Evolutionary conservation across 2,329 filamentous ascomycete species (phyloP).

Genomic region (Dothistroma pini): DNA sequence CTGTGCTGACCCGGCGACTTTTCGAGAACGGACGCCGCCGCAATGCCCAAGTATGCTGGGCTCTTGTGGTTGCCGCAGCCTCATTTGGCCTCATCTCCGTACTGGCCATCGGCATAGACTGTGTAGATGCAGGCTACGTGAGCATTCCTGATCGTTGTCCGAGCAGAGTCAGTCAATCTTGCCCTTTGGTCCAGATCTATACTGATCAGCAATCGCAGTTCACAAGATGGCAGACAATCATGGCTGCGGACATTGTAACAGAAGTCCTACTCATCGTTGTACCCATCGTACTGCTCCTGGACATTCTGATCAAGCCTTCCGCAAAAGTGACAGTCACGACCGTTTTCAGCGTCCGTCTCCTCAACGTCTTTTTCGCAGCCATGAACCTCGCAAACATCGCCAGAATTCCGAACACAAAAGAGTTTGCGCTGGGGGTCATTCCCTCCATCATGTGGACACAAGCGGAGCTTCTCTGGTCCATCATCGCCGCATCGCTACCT

Average conservation of each 20-base stretch:
- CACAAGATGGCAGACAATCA: slow-evolving; percentile 18
- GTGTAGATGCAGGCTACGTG: slow-evolving; percentile 8
- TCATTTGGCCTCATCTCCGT: slow-evolving; percentile 14
- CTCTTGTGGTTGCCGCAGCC: slow-evolving; percentile 9
- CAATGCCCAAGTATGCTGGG: slow-evolving; percentile 15
- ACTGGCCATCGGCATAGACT: slow-evolving; percentile 9
- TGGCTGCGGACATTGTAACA: slow-evolving; percentile 16
- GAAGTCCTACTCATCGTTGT: slow-evolving; percentile 19
- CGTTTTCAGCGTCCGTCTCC: slow-evolving; percentile 19
- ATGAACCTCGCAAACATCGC: slow-evolving; percentile 17
- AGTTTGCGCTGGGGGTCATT: slow-evolving; percentile 10
- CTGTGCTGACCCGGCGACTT: slow-evolving; percentile 17
- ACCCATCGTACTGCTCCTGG: slow-evolving; percentile 16
- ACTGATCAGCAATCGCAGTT: slow-evolving; percentile 5
- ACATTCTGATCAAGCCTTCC: slow-evolving; percentile 19
- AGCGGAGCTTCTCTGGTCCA: slow-evolving; percentile 21
- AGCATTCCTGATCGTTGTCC: slow-evolving; percentile 6
- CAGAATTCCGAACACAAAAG: slow-evolving; percentile 3
- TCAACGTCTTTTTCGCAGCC: slow-evolving; percentile 18
- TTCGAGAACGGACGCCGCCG: slow-evolving; percentile 19
- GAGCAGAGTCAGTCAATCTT: slow-evolving; percentile 8
- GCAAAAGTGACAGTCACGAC: slow-evolving; percentile 19
- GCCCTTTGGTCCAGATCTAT: not conserved
- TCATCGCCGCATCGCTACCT: slow-evolving; percentile 18
- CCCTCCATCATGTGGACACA: slow-evolving; percentile 17